A percentile compares a stretch with the other conserved stretches of the same genome.
These are phyloP conservation scores for Melampsora americana DNA, from an alignment of 1,284 basidiomycete genomes.

Conservation along the genomic window DNA sequence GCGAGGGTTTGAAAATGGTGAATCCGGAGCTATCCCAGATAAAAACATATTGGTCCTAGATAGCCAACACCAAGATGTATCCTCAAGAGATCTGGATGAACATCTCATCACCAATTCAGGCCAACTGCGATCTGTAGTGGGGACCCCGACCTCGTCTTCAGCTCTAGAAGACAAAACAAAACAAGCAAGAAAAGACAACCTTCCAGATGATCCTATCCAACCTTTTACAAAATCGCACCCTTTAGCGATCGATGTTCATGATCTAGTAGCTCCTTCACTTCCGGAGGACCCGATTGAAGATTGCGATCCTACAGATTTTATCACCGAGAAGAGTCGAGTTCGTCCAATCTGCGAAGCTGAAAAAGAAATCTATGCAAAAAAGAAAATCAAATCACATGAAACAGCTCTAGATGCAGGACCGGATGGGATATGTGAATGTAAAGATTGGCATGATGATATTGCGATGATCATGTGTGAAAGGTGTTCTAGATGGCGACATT, in stretches of 20 bases:
- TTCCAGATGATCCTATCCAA: neutral
- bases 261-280: no score
- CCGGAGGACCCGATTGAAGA: constrained; percentile 18
- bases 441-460: constrained; percentile 27
- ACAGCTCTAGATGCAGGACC: neutral
- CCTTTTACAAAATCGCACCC: neutral
- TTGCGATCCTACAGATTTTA: neutral
- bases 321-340: neutral
- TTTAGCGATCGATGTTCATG: neutral
- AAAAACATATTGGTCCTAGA: neutral
- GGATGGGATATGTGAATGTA: constrained; percentile 32
- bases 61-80: neutral
- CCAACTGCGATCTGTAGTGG: neutral
- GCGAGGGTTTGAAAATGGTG: neutral
- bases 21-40: neutral
- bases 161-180: neutral
- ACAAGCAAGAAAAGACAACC: neutral
- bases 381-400: constrained; percentile 1
- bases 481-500: constrained; percentile 31
- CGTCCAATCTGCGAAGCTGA: neutral
- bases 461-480: constrained; percentile 32
- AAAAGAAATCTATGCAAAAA: neutral
- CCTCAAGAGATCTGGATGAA: neutral
- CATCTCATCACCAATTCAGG: neutral
- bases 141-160: neutral